These are phyloP conservation scores for Calycina marina DNA, from an alignment of 2,329 filamentous ascomycete species.

Conservation along the genomic window DNA sequence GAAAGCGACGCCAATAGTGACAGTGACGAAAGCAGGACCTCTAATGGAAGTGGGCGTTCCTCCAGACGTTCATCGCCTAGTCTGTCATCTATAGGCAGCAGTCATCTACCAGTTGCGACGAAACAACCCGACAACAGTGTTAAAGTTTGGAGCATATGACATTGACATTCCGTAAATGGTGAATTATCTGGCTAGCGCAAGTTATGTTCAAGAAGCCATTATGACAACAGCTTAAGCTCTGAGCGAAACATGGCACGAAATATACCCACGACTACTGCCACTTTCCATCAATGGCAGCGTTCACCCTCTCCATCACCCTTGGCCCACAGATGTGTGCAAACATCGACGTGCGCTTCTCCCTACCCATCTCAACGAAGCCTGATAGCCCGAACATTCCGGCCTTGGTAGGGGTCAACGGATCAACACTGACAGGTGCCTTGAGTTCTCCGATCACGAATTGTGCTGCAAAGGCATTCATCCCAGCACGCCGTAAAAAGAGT, in stretches of 20 bases:
- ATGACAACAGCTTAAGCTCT: too few species aligned
- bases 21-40: not conserved
- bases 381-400: constrained; percentile 29
- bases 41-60: not conserved
- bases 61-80: too few species aligned
- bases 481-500: constrained; percentile 46
- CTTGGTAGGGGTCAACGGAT: constrained; percentile 8
- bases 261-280: constrained; percentile 8
- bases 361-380: constrained; percentile 41
- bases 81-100: too few species aligned
- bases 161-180: constrained; percentile 4
- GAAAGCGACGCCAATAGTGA: not conserved
- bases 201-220: too few species aligned
- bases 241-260: constrained; percentile 2
- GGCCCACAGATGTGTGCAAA: constrained; percentile 39
- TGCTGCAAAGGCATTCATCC: constrained; percentile 59
- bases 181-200: constrained; percentile 1
- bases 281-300: constrained; percentile 32
- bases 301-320: constrained; percentile 36
- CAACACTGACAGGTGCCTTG: constrained; percentile 22
- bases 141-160: constrained; percentile 30
- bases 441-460: constrained; percentile 43
- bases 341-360: constrained; percentile 29
- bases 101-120: too few species aligned
- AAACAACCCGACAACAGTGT: constrained; percentile 27